Evolutionary conservation across 495 filamentous ascomycete genomes (phyloP).

Genomic region (Rusavskia elegans): DNA sequence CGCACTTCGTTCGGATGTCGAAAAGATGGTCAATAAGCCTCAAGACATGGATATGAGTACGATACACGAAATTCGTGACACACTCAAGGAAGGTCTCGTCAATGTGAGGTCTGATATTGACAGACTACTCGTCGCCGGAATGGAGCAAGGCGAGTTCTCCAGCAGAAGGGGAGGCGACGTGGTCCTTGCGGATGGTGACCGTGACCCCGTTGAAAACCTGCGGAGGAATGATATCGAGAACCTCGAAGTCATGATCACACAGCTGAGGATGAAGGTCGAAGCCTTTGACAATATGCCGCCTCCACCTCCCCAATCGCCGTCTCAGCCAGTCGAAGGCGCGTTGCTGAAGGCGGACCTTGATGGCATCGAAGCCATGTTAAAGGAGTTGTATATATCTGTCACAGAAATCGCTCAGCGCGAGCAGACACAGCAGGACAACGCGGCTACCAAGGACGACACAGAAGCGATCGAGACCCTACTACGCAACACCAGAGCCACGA

Average conservation of each 20-base stretch:
- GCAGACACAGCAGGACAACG: conserved; percentile 20
- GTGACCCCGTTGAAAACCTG: conserved; percentile 25
- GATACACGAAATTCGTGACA: conserved; percentile 73
- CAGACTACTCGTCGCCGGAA: conserved; percentile 40
- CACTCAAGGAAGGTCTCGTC: conserved; percentile 63
- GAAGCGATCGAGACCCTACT: conserved; percentile 81
- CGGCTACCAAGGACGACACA: conserved; percentile 55
- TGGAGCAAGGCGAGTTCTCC: conserved; percentile 22
- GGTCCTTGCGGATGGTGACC: conserved; percentile 33
- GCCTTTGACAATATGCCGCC: conserved; percentile 50
- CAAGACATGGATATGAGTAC: conserved; percentile 65
- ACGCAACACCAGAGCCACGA: conserved; percentile 62
- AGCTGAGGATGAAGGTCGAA: conserved; percentile 72
- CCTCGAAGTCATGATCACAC: conserved; percentile 63
- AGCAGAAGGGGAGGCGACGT: conserved; percentile 35
- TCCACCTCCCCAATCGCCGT: conserved; percentile 19
- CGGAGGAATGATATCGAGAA: conserved; percentile 63
- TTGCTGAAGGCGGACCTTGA: conserved; percentile 45
- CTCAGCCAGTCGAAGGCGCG: conserved; percentile 25
- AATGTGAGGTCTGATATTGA: conserved; percentile 63
- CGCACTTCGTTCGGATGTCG: conserved; percentile 54
- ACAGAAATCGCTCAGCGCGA: conserved; percentile 27
- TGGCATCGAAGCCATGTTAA: conserved; percentile 38
- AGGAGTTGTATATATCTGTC: conserved; percentile 42
- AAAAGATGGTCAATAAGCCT: conserved; percentile 62